Percentiles rank a stretch among this genome's conserved stretches.
Evolutionary conservation across 192 early-diverging fungal species (phyloP).

Genomic region (Coemansia reversa): DNA sequence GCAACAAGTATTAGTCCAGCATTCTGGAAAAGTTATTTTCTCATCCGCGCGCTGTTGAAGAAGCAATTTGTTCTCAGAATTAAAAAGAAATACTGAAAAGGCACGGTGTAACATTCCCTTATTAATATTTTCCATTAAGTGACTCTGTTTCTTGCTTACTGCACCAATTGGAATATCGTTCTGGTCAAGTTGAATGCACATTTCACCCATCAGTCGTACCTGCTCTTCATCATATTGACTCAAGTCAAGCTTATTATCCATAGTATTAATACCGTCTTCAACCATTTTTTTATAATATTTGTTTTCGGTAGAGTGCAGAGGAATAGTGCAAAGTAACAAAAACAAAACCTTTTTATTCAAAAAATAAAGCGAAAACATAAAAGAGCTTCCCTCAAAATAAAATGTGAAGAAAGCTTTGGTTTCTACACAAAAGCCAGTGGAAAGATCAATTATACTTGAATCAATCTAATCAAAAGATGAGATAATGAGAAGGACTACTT

Average conservation of each 20-base stretch:
- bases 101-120: conserved; percentile 91
- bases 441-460: no score
- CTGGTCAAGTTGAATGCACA: conserved; percentile 92
- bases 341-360: no score
- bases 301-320: no score
- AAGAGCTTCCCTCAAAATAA: no score
- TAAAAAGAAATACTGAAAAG: conserved; percentile 96
- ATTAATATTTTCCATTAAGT: conserved; percentile 93
- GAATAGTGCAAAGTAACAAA: not conserved
- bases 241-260: conserved; percentile 40
- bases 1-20: conserved; percentile 98
- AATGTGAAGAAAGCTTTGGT: no score
- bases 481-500: not conserved
- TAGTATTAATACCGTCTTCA: conserved; percentile 3
- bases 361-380: no score
- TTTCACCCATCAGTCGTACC: conserved; percentile 94
- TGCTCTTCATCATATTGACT: conserved; percentile 75
- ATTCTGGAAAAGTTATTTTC: conserved; percentile 98
- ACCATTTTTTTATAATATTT: not conserved
- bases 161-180: conserved; percentile 83
- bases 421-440: no score
- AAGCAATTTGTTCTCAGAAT: conserved; percentile 78
- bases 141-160: conserved; percentile 92
- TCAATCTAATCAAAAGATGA: no score
- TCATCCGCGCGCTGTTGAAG: conserved; percentile 93